Conservation (phyloP, 345 rosid genomes). For the Camelina laxa region DNA sequence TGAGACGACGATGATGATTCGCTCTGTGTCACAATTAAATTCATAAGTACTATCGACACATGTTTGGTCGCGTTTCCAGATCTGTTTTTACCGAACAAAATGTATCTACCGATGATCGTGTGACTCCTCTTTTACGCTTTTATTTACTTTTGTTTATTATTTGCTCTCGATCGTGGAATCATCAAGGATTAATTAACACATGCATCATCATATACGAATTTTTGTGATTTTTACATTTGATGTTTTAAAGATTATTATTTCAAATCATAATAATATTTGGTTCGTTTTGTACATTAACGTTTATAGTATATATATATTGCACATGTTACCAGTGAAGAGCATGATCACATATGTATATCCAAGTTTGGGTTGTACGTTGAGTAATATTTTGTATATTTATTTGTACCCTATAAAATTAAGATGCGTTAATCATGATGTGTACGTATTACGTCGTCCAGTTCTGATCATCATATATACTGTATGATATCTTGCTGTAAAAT, state of each 20-base stretch:
- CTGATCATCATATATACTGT: background rate
- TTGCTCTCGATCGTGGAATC: conserved; percentile 5
- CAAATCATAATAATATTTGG: background rate
- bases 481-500: background rate
- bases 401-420: background rate
- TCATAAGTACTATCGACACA: conserved; percentile 39
- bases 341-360: background rate
- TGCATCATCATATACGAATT: background rate
- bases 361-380: conserved; percentile 27
- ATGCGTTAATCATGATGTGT: conserved; percentile 14
- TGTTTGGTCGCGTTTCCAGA: conserved; percentile 43
- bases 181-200: background rate
- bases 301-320: background rate
- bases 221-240: background rate
- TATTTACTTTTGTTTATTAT: no score
- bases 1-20: conserved; percentile 9
- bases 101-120: conserved; percentile 24
- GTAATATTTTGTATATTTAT: background rate
- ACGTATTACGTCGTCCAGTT: background rate
- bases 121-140: conserved; percentile 20
- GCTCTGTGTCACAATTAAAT: conserved; percentile 19
- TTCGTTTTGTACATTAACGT: conserved; percentile 7
- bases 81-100: conserved; percentile 10
- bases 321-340: conserved; percentile 18
- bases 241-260: background rate